Evolutionary conservation across 495 filamentous ascomycete genomes (phyloP).

Genomic region (Cryomyces antarcticus): DNA sequence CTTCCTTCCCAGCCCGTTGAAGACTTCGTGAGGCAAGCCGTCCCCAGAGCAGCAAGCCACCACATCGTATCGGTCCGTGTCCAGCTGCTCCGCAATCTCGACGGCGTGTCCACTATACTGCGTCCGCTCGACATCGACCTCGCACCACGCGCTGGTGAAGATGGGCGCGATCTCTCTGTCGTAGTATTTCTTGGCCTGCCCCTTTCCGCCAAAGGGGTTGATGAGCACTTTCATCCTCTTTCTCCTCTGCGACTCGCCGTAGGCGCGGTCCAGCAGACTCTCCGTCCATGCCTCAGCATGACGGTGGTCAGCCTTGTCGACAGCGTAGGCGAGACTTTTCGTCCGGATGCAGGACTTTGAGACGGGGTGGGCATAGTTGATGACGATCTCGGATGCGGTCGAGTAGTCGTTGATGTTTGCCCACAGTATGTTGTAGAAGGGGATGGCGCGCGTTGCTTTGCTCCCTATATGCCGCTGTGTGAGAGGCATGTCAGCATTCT

Average conservation of each 20-base stretch:
- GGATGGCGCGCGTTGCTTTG: constrained; percentile 30
- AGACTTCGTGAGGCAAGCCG: constrained; percentile 79
- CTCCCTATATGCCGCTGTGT: constrained; percentile 4
- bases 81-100: constrained; percentile 57
- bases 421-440: constrained; percentile 73
- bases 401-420: constrained; percentile 35
- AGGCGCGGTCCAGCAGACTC: constrained; percentile 45
- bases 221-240: constrained; percentile 74
- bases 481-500: neutral
- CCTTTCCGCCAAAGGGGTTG: constrained; percentile 79
- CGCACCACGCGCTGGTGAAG: constrained; percentile 62
- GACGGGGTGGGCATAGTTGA: constrained; percentile 47
- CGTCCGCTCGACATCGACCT: constrained; percentile 57
- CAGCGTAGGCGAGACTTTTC: constrained; percentile 36
- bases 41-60: constrained; percentile 84
- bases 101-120: constrained; percentile 54
- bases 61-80: constrained; percentile 61
- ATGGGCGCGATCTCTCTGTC: constrained; percentile 57
- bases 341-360: constrained; percentile 36
- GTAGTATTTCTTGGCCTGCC: constrained; percentile 55
- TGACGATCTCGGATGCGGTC: constrained; percentile 28
- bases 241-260: constrained; percentile 44
- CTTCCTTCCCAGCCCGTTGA: constrained; percentile 72
- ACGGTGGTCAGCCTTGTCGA: constrained; percentile 30
- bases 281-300: constrained; percentile 37